These are phyloP conservation scores for Dictyostelium firmibasis DNA, from an alignment of 78 protist species.

Conservation along the genomic window DNA sequence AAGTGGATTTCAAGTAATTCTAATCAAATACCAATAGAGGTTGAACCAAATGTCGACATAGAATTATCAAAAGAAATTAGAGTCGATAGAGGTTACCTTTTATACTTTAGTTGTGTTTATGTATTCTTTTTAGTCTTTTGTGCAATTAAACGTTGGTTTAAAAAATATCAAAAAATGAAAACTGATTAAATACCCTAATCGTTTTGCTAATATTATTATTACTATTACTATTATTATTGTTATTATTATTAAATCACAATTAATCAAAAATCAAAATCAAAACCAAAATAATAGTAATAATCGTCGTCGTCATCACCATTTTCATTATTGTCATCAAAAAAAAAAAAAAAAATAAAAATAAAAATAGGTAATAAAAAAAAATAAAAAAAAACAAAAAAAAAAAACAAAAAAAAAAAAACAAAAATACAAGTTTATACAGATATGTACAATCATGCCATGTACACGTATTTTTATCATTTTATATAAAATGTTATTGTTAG, in stretches of 20 bases:
- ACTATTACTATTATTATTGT: too few relatives aligned
- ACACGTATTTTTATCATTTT: background rate
- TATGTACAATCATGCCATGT: background rate
- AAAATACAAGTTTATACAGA: background rate
- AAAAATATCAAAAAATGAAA: background rate
- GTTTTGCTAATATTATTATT: too few relatives aligned
- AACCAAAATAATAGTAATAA: too few relatives aligned
- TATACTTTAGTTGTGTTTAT: slow-evolving; percentile 13
- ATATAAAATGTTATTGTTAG: too few relatives aligned
- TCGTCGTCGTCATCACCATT: background rate
- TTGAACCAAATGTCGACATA: background rate
- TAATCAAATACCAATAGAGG: background rate
- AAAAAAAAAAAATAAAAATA: too few relatives aligned
- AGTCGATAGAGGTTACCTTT: background rate
- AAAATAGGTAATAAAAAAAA: too few relatives aligned
- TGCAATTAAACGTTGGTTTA: background rate
- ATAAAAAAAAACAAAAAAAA: too few relatives aligned
- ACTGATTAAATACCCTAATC: background rate
- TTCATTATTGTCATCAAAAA: too few relatives aligned
- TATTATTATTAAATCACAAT: too few relatives aligned
- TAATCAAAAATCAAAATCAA: too few relatives aligned
- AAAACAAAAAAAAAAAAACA: too few relatives aligned
- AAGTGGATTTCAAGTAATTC: background rate
- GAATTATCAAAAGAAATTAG: background rate
- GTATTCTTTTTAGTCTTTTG: background rate